A percentile compares a stretch with the other conserved stretches of the same genome.
Evolutionary conservation across 2,329 filamentous ascomycete genomes (phyloP).

Genomic region (Fusarium nodosum): DNA sequence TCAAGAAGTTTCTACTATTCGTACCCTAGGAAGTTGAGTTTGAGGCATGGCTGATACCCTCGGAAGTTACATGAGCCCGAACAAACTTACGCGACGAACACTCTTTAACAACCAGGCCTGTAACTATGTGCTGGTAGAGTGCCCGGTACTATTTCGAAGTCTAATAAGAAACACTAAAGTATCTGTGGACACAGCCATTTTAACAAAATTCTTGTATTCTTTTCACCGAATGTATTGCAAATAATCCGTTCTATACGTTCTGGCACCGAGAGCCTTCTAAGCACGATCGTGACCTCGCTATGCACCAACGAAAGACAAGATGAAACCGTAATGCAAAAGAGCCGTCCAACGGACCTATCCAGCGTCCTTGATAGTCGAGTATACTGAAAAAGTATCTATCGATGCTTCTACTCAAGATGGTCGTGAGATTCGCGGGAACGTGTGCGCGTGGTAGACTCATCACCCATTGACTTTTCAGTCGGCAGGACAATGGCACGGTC

Average conservation of each 20-base stretch:
- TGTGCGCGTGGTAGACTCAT: conserved; percentile 17
- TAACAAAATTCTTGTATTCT: background rate
- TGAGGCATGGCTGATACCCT: background rate
- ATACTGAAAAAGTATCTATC: background rate
- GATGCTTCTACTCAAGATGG: conserved; percentile 25
- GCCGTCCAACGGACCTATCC: background rate
- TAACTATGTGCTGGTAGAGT: background rate
- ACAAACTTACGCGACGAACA: background rate
- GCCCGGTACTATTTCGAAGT: background rate
- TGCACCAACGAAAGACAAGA: conserved; percentile 10
- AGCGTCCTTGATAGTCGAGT: background rate
- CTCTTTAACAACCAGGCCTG: background rate
- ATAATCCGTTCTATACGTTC: conserved; percentile 10
- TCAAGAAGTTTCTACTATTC: background rate
- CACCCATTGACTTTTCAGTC: conserved; percentile 40
- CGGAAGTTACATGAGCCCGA: background rate
- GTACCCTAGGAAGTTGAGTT: background rate
- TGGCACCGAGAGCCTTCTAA: conserved; percentile 16
- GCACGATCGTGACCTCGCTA: conserved; percentile 2
- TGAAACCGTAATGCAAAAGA: background rate
- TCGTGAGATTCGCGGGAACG: conserved; percentile 26
- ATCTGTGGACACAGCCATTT: background rate
- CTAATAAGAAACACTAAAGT: background rate
- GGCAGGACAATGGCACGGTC: conserved; percentile 55
- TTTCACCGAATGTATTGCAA: background rate